Percentiles rank a stretch among this genome's conserved stretches.
Conservation (phyloP, 2,329 filamentous ascomycete genomes). For the Clarireedia paspali region DNA sequence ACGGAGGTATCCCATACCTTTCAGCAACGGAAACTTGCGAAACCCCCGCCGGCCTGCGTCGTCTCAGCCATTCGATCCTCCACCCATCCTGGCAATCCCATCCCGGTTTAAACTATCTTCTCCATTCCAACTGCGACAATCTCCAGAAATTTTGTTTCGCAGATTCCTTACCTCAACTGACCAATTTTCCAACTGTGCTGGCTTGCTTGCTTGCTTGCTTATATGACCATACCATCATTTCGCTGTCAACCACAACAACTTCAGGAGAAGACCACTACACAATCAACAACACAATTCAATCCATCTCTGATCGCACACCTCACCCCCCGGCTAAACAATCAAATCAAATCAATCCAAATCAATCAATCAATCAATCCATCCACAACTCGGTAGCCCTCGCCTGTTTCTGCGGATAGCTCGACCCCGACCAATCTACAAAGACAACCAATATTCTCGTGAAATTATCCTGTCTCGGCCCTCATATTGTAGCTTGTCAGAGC, state of each 20-base stretch:
- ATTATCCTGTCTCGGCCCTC: slow-evolving; percentile 24
- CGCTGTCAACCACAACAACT: no score
- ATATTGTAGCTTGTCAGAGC: slow-evolving; percentile 29
- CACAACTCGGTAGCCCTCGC: slow-evolving; percentile 3
- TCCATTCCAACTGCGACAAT: slow-evolving; percentile 10
- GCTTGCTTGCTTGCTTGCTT: not conserved
- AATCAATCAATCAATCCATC: not conserved
- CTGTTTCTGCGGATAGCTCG: slow-evolving; percentile 25
- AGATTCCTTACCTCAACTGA: slow-evolving; percentile 1
- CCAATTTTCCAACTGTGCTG: not conserved
- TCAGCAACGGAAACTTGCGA: slow-evolving; percentile 6
- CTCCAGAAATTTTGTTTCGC: slow-evolving; percentile 3
- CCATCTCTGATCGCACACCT: not conserved
- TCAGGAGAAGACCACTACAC: not conserved
- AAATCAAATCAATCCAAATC: not conserved
- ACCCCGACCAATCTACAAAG: slow-evolving; percentile 13
- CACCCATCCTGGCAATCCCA: slow-evolving; percentile 2
- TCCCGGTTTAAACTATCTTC: slow-evolving; percentile 8
- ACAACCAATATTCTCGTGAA: slow-evolving; percentile 16
- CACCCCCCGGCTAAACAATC: not conserved
- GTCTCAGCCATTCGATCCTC: slow-evolving; percentile 10
- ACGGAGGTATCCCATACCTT: no score
- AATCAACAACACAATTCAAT: not conserved
- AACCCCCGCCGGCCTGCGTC: slow-evolving; percentile 8
- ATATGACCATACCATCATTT: not conserved